These are phyloP conservation scores for Musa itinerans DNA, from an alignment of 176 grass and related monocot genomes.

Conservation along the genomic window DNA sequence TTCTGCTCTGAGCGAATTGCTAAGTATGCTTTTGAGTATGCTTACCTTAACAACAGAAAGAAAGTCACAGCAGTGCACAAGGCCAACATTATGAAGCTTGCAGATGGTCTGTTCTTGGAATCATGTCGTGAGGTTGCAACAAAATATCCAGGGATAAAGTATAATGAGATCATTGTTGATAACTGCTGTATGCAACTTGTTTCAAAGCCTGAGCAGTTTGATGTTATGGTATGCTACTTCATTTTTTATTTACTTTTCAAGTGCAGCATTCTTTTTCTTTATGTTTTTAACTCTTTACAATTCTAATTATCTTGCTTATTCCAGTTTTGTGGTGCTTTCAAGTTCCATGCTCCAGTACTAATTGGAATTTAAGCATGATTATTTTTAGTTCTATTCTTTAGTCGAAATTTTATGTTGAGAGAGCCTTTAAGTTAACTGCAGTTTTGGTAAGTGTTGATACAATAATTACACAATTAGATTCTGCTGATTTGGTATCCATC, in stretches of 20 bases:
- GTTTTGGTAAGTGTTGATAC: no score
- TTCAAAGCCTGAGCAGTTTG: constrained; percentile 89
- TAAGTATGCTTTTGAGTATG: constrained; percentile 98
- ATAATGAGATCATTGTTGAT: constrained; percentile 93
- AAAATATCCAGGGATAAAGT: constrained; percentile 88
- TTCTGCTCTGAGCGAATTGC: constrained; percentile 99
- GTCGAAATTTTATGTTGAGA: no score
- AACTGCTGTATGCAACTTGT: constrained; percentile 99
- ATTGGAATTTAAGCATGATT: no score
- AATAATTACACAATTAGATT: no score
- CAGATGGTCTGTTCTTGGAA: constrained; percentile 94
- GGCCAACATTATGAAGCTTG: constrained; percentile 99
- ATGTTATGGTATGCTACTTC: constrained; percentile 81
- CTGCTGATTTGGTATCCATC: no score
- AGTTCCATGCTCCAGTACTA: no score
- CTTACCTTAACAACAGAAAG: constrained; percentile 97
- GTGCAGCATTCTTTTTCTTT: no score
- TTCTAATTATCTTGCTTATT: no score
- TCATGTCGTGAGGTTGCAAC: constrained; percentile 92
- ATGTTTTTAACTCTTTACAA: no score
- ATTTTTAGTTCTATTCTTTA: no score
- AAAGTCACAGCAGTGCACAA: constrained; percentile 96
- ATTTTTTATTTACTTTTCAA: background rate
- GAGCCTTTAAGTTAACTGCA: no score
- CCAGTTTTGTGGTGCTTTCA: no score